Evolutionary conservation across 2,329 filamentous ascomycete genomes (phyloP).

Genomic region (Microcyclosporella mali): DNA sequence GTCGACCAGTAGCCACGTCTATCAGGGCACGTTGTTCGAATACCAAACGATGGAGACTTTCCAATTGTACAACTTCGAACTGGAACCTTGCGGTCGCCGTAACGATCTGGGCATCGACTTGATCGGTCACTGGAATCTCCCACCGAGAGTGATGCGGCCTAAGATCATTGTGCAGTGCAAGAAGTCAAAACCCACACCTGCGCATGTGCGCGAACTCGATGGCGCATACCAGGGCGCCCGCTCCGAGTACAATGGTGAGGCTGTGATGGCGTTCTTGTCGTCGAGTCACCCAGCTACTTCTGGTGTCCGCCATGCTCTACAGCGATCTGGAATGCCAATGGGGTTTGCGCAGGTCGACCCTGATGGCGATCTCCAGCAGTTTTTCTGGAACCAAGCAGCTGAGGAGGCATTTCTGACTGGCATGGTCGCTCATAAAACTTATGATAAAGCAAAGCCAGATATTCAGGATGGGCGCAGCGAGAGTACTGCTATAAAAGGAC

Average conservation of each 20-base stretch:
- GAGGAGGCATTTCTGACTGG: constrained; percentile 58
- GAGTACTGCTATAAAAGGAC: neutral
- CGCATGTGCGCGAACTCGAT: constrained; percentile 66
- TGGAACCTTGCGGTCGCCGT: constrained; percentile 59
- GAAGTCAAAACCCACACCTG: constrained; percentile 47
- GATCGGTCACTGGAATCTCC: constrained; percentile 62
- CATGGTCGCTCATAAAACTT: constrained; percentile 14
- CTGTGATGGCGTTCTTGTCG: constrained; percentile 66
- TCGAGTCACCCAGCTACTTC: constrained; percentile 65
- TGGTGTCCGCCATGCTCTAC: constrained; percentile 68
- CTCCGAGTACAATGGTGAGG: constrained; percentile 59
- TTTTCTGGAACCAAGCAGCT: constrained; percentile 66
- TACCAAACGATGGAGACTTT: constrained; percentile 59
- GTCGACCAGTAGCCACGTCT: constrained; percentile 52
- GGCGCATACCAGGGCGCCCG: constrained; percentile 72
- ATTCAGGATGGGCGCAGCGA: no score
- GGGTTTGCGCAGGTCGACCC: constrained; percentile 59
- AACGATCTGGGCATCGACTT: constrained; percentile 70
- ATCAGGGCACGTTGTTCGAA: constrained; percentile 70
- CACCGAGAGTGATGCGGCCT: constrained; percentile 28
- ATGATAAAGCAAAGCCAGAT: no score
- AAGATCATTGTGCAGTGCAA: constrained; percentile 64
- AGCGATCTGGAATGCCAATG: constrained; percentile 62
- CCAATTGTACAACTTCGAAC: constrained; percentile 54
- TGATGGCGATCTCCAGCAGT: constrained; percentile 57